Conservation (phyloP, 2,329 filamentous ascomycete genomes). For the Bipolaris gigantea region DNA sequence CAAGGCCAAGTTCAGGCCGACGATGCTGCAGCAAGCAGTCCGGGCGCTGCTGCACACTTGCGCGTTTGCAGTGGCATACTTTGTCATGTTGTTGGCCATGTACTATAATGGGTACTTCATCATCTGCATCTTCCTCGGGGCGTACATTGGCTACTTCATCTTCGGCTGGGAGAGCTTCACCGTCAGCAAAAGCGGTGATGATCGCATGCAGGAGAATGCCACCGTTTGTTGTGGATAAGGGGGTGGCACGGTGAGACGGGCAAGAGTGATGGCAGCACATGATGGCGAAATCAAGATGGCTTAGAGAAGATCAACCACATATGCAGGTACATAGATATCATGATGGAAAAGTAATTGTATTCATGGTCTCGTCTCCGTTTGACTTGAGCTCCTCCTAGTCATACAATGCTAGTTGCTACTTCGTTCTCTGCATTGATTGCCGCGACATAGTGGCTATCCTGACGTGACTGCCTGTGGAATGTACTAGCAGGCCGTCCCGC, state of each 20-base stretch:
- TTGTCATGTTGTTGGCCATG: slow-evolving; percentile 74
- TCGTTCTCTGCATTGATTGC: background rate
- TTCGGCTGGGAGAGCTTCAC: slow-evolving; percentile 43
- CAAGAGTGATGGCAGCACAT: background rate
- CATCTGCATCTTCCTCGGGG: slow-evolving; percentile 45
- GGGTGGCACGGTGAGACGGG: background rate
- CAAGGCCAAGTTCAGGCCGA: slow-evolving; percentile 54
- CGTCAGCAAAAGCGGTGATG: slow-evolving; percentile 25
- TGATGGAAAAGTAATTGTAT: background rate
- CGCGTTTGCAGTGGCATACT: slow-evolving; percentile 77
- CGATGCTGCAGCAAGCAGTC: slow-evolving; percentile 66
- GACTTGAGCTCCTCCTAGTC: background rate
- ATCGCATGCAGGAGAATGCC: slow-evolving; percentile 40
- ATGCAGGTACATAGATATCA: background rate
- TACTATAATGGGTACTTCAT: slow-evolving; percentile 74
- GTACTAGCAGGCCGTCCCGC: background rate
- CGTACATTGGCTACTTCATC: slow-evolving; percentile 41
- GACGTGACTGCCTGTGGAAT: background rate
- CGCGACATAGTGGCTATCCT: background rate
- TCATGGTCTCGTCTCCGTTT: background rate
- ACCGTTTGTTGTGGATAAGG: slow-evolving; percentile 44
- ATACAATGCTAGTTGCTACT: background rate
- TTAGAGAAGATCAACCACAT: background rate
- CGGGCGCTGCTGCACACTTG: slow-evolving; percentile 71
- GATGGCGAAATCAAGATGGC: background rate